Evolutionary conservation across 1,284 basidiomycete species (phyloP).

Genomic region (Marasmius tenuissimus): DNA sequence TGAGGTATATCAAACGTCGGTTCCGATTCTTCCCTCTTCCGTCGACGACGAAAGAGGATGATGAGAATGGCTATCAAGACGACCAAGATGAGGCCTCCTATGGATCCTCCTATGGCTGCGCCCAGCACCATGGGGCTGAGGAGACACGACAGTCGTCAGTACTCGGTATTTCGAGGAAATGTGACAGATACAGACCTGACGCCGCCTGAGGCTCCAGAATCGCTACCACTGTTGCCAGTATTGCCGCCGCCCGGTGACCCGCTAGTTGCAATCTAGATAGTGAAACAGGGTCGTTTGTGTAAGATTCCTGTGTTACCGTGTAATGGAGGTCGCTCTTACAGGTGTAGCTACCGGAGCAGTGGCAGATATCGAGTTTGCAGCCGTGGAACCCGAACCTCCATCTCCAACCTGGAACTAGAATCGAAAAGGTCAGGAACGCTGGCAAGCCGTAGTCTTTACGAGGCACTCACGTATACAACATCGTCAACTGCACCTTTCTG

Average conservation of each 20-base stretch:
- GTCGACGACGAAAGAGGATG: background rate
- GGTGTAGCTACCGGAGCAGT: too few relatives aligned
- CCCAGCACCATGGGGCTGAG: background rate
- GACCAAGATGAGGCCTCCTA: background rate
- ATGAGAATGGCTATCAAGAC: background rate
- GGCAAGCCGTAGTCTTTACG: background rate
- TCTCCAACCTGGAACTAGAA: background rate
- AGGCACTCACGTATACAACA: background rate
- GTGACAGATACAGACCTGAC: background rate
- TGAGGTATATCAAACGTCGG: background rate
- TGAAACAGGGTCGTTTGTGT: too few relatives aligned
- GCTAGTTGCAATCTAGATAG: too few relatives aligned
- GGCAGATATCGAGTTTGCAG: too few relatives aligned
- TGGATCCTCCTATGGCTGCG: background rate
- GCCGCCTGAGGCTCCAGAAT: background rate
- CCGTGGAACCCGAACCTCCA: background rate
- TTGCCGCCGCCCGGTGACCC: too few relatives aligned
- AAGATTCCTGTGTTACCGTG: too few relatives aligned
- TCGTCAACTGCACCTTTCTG: background rate
- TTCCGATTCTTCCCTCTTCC: background rate
- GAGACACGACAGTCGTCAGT: background rate
- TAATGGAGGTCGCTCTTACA: too few relatives aligned
- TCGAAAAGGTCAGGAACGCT: background rate
- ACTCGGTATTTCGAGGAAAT: background rate
- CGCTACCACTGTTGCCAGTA: too few relatives aligned